phyloP scores from a whole-genome alignment of 1,139 yeast species.

The Saccharomyces hybrid region DNA sequence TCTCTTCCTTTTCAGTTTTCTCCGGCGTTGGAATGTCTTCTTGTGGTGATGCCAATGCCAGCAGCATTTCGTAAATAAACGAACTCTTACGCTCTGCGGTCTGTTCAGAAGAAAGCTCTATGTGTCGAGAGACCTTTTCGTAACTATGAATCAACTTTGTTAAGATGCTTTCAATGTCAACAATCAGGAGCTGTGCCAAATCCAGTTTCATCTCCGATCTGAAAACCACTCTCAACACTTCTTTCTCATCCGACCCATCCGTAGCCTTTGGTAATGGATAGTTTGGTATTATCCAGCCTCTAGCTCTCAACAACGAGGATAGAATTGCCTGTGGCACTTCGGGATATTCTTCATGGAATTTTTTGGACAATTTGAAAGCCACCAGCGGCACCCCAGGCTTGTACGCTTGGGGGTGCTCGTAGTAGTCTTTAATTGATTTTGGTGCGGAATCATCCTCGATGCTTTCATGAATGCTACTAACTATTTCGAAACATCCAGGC shows the following conservation, averaged over 20 bases:
- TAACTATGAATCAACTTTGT: conserved; percentile 47
- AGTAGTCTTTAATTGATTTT: conserved; percentile 14
- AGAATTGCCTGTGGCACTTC: conserved; percentile 80
- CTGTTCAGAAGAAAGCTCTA: background rate
- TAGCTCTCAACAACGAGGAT: conserved; percentile 64
- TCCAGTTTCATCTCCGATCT: conserved; percentile 65
- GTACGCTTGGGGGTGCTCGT: conserved; percentile 32
- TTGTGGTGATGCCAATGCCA: conserved; percentile 23
- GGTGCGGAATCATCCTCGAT: conserved; percentile 16
- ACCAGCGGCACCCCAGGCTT: conserved; percentile 86
- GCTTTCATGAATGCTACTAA: conserved; percentile 70
- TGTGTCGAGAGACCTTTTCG: conserved; percentile 4
- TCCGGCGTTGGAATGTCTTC: conserved; percentile 6
- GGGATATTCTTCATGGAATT: conserved; percentile 54
- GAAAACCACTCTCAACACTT: conserved; percentile 80
- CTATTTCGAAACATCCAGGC: conserved; percentile 60
- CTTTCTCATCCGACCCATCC: conserved; percentile 36
- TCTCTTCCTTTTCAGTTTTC: conserved; percentile 1
- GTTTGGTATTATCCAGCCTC: conserved; percentile 87
- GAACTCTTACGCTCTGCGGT: background rate
- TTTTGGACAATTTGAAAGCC: conserved; percentile 64
- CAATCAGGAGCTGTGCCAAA: conserved; percentile 63
- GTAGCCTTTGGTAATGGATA: conserved; percentile 68
- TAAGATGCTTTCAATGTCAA: conserved; percentile 51
- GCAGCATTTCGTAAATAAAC: conserved; percentile 20